phyloP scores from a whole-genome alignment of 2,329 filamentous ascomycete genomes.

The Neonectria punicea region DNA sequence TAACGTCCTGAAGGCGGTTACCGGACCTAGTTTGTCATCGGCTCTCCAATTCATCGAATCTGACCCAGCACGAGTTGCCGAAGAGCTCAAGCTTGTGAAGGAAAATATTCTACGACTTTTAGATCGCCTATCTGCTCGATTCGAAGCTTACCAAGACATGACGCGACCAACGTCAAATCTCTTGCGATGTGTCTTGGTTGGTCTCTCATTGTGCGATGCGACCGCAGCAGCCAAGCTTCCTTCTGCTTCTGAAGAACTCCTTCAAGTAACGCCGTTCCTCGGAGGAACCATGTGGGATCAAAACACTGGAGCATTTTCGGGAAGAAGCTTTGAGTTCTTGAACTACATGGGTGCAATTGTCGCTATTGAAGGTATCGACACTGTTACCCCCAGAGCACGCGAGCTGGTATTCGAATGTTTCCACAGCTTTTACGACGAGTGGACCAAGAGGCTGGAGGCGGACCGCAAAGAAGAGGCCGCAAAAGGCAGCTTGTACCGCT shows the following conservation, averaged over 20 bases:
- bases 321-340: conserved; percentile 57
- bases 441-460: conserved; percentile 79
- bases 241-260: conserved; percentile 49
- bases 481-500: conserved; percentile 83
- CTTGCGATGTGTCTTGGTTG: conserved; percentile 80
- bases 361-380: conserved; percentile 59
- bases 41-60: conserved; percentile 44
- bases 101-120: conserved; percentile 75
- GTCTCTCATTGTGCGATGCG: conserved; percentile 70
- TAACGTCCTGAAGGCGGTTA: conserved; percentile 75
- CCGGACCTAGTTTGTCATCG: conserved; percentile 58
- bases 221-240: conserved; percentile 56
- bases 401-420: conserved; percentile 73
- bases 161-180: conserved; percentile 82
- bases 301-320: conserved; percentile 31
- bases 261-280: conserved; percentile 65
- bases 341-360: conserved; percentile 48
- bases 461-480: conserved; percentile 81
- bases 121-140: conserved; percentile 73
- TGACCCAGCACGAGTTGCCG: conserved; percentile 33
- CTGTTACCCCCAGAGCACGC: conserved; percentile 56
- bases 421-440: conserved; percentile 79
- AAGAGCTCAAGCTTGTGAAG: conserved; percentile 61
- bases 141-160: conserved; percentile 86
- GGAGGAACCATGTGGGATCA: conserved; percentile 55